Evolutionary conservation across 1,284 basidiomycete species (phyloP), one percentile per base, ranked within the genome.

Genomic region (Pyrrhoderma lamaoense): DNA sequence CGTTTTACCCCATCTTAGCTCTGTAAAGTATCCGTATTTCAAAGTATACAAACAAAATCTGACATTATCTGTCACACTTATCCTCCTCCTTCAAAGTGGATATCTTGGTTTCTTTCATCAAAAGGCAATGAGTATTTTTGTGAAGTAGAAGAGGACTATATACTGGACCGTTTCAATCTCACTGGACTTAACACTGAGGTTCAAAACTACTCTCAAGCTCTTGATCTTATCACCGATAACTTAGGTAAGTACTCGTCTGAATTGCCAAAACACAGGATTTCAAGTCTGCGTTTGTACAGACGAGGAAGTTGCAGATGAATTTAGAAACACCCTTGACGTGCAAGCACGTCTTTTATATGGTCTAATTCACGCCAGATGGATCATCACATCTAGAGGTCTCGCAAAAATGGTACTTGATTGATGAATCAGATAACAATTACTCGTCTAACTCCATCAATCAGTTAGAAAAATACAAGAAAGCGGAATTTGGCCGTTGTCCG

Each of bases 111-210:
- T 67, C 76, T 99, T 23, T 93, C 93, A 5, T 95, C 93, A n/a
- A 94, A 90, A 65, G 88, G 88, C 48, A 89, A 90, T 70, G 95
- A 99, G 71, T 99, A 99, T 75, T 99, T 98, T 67, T 97, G 94
- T 69, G 94, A 99, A 72, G 92, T 99, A 58, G 96, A 99, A 65
- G 94, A 98, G 64, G 95, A 98, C 70, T 99, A 98, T 69, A 98
- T 99, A 61, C 77, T 98, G 46, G 95, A 99, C 71, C 80, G 95
- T 43, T 98, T 99, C 81, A 99, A 98, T 69, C 76, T 99, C 51
- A 99, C 95, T 0, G 95, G 96, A 1, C 76, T 98, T 56, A 98
- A 98, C 70, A 89, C 89, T 58, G 95, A 99, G 67, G 93, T 98
- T 5, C 82, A 93, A 57, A 92, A 97, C 70, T 99, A 98, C 63